Evolutionary conservation across 352 stramenopile genomes (phyloP), one percentile per base, ranked within the genome.

Genomic region (Globisporangium heterothallicum): DNA sequence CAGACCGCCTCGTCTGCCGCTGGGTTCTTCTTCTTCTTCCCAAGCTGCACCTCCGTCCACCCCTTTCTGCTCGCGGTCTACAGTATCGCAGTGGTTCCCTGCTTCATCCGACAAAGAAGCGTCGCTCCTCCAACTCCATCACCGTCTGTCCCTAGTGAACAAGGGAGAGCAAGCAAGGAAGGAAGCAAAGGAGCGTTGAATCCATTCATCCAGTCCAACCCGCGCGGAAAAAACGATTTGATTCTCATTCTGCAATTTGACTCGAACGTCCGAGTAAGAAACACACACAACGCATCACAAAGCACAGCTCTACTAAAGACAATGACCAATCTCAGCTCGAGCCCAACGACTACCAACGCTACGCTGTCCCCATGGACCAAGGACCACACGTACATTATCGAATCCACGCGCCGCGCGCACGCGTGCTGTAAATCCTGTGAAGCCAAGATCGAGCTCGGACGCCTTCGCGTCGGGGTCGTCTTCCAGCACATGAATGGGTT

Each of bases 401-500:
- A 91, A 42, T 71, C 72, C 22, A 88, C 77, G 32, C 72, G 71
- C 42, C 75, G 78, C 51, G 72, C 72, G 30, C 72, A 87, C 50
- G 73, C 75, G 26, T 87, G 79, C 69, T 91, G 79, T 62, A 83
- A 83, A 59, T 80, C 79, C 58, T 91, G 79, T 61, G 71, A 87
- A 35, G 63, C 52, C 32, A 86, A 64, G 22, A 88, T 91, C 45
- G 74, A 86, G 21, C 58, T 74, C 41, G 73, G 72, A 14, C 74
- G 74, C 42, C 67, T 91, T 42, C 79, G 79, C 60, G 72, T 91
- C 26, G 79, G 79, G 47, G 79, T 91, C 47, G 77, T 91, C 3
- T 91, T 78, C 58, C 79, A 88, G 62, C 79, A 91, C 59, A 75
- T 75, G 60, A 88, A 87, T 52, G 79, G 79, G 57, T 91, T 87